Evolutionary conservation across 78 protist species (phyloP).

Genomic region (Planoprotostelium fungivorum): DNA sequence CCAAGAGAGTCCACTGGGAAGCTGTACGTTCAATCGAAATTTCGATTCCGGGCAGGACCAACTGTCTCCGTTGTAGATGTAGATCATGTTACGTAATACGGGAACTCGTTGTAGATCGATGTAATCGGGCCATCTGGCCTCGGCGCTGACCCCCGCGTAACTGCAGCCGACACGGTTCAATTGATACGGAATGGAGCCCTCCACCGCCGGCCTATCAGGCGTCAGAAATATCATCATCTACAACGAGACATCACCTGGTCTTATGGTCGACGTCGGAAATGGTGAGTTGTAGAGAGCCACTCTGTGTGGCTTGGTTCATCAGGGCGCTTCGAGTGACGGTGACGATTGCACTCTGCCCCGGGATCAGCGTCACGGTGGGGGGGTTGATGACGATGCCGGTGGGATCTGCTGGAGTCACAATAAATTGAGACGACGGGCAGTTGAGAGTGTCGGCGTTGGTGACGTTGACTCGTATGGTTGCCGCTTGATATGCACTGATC

Average conservation of each 20-base stretch:
- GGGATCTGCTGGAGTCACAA: background rate
- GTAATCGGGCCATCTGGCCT: background rate
- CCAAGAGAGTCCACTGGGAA: background rate
- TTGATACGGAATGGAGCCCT: no score
- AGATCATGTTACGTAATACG: background rate
- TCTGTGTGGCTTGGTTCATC: background rate
- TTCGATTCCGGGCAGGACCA: background rate
- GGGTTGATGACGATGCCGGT: background rate
- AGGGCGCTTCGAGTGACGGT: background rate
- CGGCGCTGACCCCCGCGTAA: background rate
- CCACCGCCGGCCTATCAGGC: no score
- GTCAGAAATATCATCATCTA: no score
- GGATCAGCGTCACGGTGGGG: background rate
- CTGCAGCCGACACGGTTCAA: no score
- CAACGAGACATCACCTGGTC: no score
- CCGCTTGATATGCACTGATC: background rate
- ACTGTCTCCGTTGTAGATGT: background rate
- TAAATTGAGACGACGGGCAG: background rate
- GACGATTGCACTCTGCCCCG: background rate
- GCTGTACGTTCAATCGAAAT: background rate
- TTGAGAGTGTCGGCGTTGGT: background rate
- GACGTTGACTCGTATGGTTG: background rate
- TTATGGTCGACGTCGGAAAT: background rate
- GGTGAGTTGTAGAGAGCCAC: background rate
- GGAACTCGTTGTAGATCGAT: background rate